Conservation (phyloP, 1,139 yeast genomes). For the Yamadazyma jaroonii region DNA sequence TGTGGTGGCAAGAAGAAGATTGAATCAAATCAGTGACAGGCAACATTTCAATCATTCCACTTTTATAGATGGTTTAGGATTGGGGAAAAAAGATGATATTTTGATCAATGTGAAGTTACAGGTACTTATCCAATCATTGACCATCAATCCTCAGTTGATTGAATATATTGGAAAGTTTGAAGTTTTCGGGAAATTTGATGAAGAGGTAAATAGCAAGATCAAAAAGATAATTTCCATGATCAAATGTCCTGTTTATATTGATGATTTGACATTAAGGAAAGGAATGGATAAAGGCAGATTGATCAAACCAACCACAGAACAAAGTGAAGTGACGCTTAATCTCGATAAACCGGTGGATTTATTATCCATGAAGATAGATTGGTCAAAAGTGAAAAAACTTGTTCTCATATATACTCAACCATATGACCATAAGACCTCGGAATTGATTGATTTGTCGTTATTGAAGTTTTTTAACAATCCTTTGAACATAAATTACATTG, state of each 20-base stretch:
- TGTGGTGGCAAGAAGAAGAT: conserved; percentile 23
- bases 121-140: conserved; percentile 25
- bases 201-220: conserved; percentile 31
- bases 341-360: conserved; percentile 4
- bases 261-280: conserved; percentile 7
- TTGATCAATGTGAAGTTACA: conserved; percentile 30
- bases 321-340: not conserved
- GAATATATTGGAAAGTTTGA: conserved; percentile 22
- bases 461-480: conserved; percentile 8
- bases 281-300: not conserved
- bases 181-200: conserved; percentile 21
- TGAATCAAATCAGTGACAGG: conserved; percentile 12
- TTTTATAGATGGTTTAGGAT: conserved; percentile 15
- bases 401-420: conserved; percentile 7
- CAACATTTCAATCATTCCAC: conserved; percentile 22
- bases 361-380: not conserved
- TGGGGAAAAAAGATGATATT: conserved; percentile 10
- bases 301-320: not conserved
- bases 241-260: conserved; percentile 9
- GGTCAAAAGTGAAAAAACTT: conserved; percentile 9
- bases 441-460: conserved; percentile 11
- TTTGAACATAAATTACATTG: conserved; percentile 9
- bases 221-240: conserved; percentile 2
- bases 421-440: conserved; percentile 10
- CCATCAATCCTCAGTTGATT: conserved; percentile 26